A percentile compares a stretch with the other conserved stretches of the same genome.
Evolutionary conservation across 768 basidiomycete species (phyloP).

Genomic region (Kockovaella imperatae): DNA sequence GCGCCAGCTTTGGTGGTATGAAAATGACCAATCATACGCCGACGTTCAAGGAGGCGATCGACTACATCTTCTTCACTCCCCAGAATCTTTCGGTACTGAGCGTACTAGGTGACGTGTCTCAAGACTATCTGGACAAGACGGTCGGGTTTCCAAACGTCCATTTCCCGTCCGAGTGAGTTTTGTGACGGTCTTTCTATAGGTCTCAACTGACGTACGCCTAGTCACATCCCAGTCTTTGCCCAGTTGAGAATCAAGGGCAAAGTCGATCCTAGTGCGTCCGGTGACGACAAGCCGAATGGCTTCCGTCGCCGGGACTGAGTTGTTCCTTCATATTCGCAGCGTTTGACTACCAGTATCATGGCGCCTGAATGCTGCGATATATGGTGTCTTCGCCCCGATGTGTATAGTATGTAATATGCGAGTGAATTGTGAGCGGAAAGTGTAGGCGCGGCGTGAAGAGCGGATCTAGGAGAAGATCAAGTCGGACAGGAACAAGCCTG

Average conservation of each 20-base stretch:
- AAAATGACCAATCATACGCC: conserved; percentile 86
- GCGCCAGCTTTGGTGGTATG: conserved; percentile 55
- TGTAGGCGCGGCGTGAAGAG: too few relatives aligned
- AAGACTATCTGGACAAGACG: conserved; percentile 70
- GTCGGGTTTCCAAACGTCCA: conserved; percentile 97
- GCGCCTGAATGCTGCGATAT: too few relatives aligned
- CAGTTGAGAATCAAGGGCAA: conserved; percentile 36
- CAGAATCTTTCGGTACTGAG: conserved; percentile 66
- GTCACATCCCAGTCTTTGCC: conserved; percentile 42
- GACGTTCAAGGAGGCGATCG: conserved; percentile 74
- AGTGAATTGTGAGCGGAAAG: too few relatives aligned
- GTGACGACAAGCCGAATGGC: too few relatives aligned
- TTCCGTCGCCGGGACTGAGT: too few relatives aligned
- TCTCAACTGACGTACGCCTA: conserved; percentile 3
- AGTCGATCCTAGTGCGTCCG: too few relatives aligned
- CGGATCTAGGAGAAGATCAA: too few relatives aligned
- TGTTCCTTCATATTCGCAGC: too few relatives aligned
- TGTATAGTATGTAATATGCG: too few relatives aligned
- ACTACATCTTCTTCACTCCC: conserved; percentile 88
- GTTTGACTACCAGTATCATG: too few relatives aligned
- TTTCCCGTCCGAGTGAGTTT: conserved; percentile 89
- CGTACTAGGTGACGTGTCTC: conserved; percentile 82
- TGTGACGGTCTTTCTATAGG: background rate
- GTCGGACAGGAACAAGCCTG: too few relatives aligned
- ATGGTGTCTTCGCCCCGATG: too few relatives aligned